A percentile compares a stretch with the other conserved stretches of the same genome.
phyloP scores from a whole-genome alignment of 257 asterid genomes.

The Rubia yunnanensis region DNA sequence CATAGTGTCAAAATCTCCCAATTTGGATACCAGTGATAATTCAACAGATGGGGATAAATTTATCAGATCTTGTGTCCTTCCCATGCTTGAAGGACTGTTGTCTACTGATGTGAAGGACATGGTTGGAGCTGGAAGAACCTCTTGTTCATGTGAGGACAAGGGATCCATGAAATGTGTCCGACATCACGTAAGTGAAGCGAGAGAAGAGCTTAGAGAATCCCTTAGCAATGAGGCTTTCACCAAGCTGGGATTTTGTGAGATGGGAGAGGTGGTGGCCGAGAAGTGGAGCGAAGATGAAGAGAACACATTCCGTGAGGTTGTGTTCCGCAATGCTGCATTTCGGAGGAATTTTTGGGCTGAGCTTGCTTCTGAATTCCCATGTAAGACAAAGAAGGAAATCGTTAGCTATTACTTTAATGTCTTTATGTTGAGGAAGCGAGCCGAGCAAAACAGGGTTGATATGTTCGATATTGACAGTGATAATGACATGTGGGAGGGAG shows the following conservation, averaged over 20 bases:
- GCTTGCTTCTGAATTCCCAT: slow-evolving; percentile 26
- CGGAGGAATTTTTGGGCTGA: slow-evolving; percentile 31
- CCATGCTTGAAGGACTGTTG: slow-evolving; percentile 15
- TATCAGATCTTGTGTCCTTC: slow-evolving; percentile 25
- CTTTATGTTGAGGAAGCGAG: slow-evolving; percentile 28
- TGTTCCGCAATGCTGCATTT: slow-evolving; percentile 20
- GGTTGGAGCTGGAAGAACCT: slow-evolving; percentile 23
- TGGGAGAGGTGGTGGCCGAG: slow-evolving; percentile 31
- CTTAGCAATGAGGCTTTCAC: slow-evolving; percentile 25
- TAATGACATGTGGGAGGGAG: slow-evolving; percentile 27
- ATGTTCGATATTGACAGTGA: slow-evolving; percentile 29
- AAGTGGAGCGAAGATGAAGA: slow-evolving; percentile 32
- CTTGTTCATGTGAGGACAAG: slow-evolving; percentile 26
- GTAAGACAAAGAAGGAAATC: slow-evolving; percentile 26
- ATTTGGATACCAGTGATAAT: slow-evolving; percentile 4
- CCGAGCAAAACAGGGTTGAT: slow-evolving; percentile 32
- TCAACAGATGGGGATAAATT: slow-evolving; percentile 13
- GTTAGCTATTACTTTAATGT: slow-evolving; percentile 35
- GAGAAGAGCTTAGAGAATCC: slow-evolving; percentile 20
- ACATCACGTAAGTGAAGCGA: slow-evolving; percentile 26
- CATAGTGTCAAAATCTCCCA: slow-evolving; percentile 7
- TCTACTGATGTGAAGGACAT: slow-evolving; percentile 11
- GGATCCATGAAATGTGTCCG: slow-evolving; percentile 29
- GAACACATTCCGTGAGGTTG: slow-evolving; percentile 26
- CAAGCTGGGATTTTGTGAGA: slow-evolving; percentile 25